phyloP scores from a whole-genome alignment of 2,329 filamentous ascomycete species.

The Diplocarpon rosae region DNA sequence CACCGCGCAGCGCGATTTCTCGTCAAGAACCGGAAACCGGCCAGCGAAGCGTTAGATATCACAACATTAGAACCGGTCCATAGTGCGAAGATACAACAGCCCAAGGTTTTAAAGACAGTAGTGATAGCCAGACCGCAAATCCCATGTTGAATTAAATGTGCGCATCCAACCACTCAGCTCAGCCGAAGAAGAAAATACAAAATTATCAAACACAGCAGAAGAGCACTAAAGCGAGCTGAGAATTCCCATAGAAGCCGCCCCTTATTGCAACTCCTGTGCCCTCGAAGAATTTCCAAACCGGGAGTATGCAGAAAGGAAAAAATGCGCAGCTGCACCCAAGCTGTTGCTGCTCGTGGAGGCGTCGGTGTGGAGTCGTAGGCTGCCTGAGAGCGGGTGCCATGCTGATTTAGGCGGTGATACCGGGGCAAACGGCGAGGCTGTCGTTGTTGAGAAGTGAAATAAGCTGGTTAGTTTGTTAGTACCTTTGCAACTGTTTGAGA shows the following conservation, averaged over 20 bases:
- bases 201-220: neutral
- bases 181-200: neutral
- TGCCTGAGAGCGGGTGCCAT: neutral
- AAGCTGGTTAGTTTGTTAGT: slow-evolving; percentile 1
- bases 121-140: neutral
- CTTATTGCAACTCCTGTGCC: too few relatives aligned
- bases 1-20: too few relatives aligned
- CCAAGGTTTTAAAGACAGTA: neutral
- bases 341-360: too few relatives aligned
- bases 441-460: slow-evolving; percentile 5
- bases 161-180: neutral
- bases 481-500: neutral
- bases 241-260: too few relatives aligned
- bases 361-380: neutral
- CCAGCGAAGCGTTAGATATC: too few relatives aligned
- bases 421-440: slow-evolving; percentile 7
- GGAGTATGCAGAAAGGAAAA: too few relatives aligned
- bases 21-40: too few relatives aligned
- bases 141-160: slow-evolving; percentile 10
- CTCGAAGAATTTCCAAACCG: too few relatives aligned
- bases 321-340: too few relatives aligned
- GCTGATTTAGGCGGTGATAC: slow-evolving; percentile 2
- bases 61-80: too few relatives aligned
- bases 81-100: neutral
- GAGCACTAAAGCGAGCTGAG: too few relatives aligned